A percentile compares a stretch with the other conserved stretches of the same genome.
Evolutionary conservation across 768 basidiomycete species (phyloP).

Genomic region (Saitozyma sp.): DNA sequence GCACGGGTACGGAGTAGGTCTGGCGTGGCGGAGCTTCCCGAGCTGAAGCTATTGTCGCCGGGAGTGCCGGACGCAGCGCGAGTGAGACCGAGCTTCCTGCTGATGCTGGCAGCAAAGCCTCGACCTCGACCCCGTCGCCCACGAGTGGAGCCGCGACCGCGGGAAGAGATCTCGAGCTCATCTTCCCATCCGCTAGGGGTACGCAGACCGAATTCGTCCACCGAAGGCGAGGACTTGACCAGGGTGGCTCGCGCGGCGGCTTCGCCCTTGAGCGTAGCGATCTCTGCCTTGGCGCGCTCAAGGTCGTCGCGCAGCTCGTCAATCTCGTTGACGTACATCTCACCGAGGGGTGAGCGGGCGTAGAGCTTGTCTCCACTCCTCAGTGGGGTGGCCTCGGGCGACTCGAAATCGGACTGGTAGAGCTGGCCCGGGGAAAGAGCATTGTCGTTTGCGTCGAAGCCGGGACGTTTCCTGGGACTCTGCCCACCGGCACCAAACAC

Average conservation of each 20-base stretch:
- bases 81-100: conserved; percentile 40
- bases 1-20: conserved; percentile 37
- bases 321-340: conserved; percentile 47
- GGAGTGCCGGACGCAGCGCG: conserved; percentile 24
- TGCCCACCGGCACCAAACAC: conserved; percentile 48
- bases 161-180: conserved; percentile 29
- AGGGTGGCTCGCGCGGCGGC: conserved; percentile 12
- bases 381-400: conserved; percentile 45
- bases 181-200: conserved; percentile 24
- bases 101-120: conserved; percentile 40
- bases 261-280: conserved; percentile 34
- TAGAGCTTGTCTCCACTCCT: conserved; percentile 25
- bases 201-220: conserved; percentile 30
- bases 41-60: conserved; percentile 40
- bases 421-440: conserved; percentile 44
- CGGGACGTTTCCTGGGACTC: conserved; percentile 44
- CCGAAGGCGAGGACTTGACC: conserved; percentile 2
- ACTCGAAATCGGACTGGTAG: conserved; percentile 51
- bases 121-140: conserved; percentile 42
- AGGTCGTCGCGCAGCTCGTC: conserved; percentile 42
- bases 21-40: conserved; percentile 36
- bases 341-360: conserved; percentile 44
- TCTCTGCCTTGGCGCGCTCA: conserved; percentile 41
- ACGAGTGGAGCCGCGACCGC: conserved; percentile 35
- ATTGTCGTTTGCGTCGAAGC: conserved; percentile 48